Evolutionary conservation across 208 protist species (phyloP).

Genomic region (Leishmania turanica): DNA sequence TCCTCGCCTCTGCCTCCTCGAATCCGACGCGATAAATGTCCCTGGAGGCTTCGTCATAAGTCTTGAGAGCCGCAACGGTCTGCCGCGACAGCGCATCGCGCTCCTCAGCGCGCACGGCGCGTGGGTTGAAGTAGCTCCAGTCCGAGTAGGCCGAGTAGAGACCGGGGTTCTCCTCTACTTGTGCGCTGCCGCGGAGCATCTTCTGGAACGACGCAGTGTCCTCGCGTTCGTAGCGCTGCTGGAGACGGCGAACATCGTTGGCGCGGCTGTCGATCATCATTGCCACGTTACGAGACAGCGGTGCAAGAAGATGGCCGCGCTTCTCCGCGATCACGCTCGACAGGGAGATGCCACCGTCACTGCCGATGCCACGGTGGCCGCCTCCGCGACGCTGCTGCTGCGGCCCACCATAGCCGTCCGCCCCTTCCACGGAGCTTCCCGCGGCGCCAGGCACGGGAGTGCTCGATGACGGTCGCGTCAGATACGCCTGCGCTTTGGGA

Average conservation of each 20-base stretch:
- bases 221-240: conserved; percentile 83
- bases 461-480: conserved; percentile 63
- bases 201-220: conserved; percentile 72
- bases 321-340: conserved; percentile 70
- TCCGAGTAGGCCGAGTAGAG: conserved; percentile 71
- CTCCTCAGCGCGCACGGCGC: conserved; percentile 73
- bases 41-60: conserved; percentile 59
- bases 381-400: conserved; percentile 21
- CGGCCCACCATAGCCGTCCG: background rate
- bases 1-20: conserved; percentile 43
- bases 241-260: conserved; percentile 70
- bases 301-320: conserved; percentile 67
- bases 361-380: conserved; percentile 13
- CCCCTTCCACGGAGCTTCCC: conserved; percentile 14
- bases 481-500: conserved; percentile 61
- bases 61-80: conserved; percentile 58
- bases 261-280: conserved; percentile 61
- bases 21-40: conserved; percentile 71
- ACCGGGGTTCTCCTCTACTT: conserved; percentile 50
- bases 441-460: conserved; percentile 7
- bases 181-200: conserved; percentile 29
- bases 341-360: conserved; percentile 49
- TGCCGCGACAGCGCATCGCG: conserved; percentile 60
- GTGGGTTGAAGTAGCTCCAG: conserved; percentile 86
- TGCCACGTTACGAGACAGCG: conserved; percentile 54